These are phyloP conservation scores for Ogataea wickerhamii DNA, from an alignment of 805 yeast species.

Conservation along the genomic window DNA sequence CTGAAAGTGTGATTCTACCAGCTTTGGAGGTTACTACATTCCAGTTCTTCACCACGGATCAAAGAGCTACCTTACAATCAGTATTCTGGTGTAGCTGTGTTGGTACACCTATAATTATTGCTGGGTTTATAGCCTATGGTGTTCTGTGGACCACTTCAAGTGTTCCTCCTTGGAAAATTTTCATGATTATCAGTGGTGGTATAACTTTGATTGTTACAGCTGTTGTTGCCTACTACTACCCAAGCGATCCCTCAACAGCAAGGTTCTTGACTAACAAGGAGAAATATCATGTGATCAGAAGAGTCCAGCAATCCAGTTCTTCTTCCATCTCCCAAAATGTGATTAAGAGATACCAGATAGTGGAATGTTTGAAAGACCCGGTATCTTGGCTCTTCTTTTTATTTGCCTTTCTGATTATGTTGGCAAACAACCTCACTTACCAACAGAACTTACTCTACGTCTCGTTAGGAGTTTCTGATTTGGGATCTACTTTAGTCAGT, in stretches of 20 bases:
- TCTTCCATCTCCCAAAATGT: conserved; percentile 26
- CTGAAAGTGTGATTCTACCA: conserved; percentile 29
- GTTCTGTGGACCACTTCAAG: conserved; percentile 13
- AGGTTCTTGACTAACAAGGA: conserved; percentile 40
- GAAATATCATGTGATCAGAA: conserved; percentile 32
- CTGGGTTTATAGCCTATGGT: conserved; percentile 24
- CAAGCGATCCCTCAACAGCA: conserved; percentile 55
- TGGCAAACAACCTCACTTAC: conserved; percentile 22
- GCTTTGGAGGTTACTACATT: conserved; percentile 24
- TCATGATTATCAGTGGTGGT: conserved; percentile 51
- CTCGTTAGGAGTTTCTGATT: conserved; percentile 38
- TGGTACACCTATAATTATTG: conserved; percentile 41
- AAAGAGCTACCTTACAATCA: conserved; percentile 44
- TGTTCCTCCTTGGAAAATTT: conserved; percentile 43
- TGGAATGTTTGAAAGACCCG: conserved; percentile 28
- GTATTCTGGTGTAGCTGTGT: conserved; percentile 46
- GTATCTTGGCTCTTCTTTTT: conserved; percentile 44
- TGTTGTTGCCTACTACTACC: conserved; percentile 40
- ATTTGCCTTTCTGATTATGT: conserved; percentile 17
- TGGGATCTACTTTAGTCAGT: conserved; percentile 48
- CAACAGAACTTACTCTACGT: conserved; percentile 44
- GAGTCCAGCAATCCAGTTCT: conserved; percentile 24
- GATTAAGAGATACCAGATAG: conserved; percentile 28
- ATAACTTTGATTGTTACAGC: conserved; percentile 40
- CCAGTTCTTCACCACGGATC: conserved; percentile 44